Base-by-base conservation (phyloP, 2,329 filamentous ascomycete genomes). In the Dendryphion nanum region DNA sequence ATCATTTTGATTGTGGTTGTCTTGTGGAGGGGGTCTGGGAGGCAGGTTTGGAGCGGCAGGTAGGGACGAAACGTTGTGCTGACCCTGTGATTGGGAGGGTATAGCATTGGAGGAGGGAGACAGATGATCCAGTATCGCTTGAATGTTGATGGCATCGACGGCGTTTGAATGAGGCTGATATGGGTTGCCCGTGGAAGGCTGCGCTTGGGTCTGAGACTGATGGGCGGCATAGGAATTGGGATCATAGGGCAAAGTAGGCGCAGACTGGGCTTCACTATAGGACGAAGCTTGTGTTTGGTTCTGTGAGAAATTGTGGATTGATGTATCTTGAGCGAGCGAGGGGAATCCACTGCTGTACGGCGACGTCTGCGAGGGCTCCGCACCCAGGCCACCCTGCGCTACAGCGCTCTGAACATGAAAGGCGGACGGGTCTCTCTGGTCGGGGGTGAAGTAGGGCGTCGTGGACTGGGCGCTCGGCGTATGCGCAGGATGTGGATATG, bases 21-120 rank as follows among this genome's bases (percentile, higher is more conserved):
- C 71, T 57, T 74, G 72, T 24, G 71, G 67, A 42, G 71, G 72
- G 30, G 71, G 72, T 44, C 70, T 64, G 24, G 72, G 64, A 52
- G 71, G 72, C 6, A 75, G 70, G 42, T 57, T 63, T 39, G 64
- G 50, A 31, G 67, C 63, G 39, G 62, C 62, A 23, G 69, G 63
- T 30, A 65, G 50, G 34, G 65, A 58, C 12, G 66, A 59, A 16
- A 63, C 47, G 20, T 64, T 51, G 42, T 65, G 57, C 38, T 54
- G 57, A 51, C 57, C 55, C 32, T 60, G 60, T 33, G 56, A 38
- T 37, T 45, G 51, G 43, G 56, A 45, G 47, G 59, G 56, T 35
- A 47, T 45, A 45, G 51, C 55, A 48, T 53, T 51, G 47, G 47
- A 52, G 35, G 61, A 50, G 41, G 64, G 53, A 40, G 63, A 60